Percentiles rank a stretch among this genome's conserved stretches.
Evolutionary conservation across 768 basidiomycete species (phyloP).

Genomic region (Podaxis sp.): DNA sequence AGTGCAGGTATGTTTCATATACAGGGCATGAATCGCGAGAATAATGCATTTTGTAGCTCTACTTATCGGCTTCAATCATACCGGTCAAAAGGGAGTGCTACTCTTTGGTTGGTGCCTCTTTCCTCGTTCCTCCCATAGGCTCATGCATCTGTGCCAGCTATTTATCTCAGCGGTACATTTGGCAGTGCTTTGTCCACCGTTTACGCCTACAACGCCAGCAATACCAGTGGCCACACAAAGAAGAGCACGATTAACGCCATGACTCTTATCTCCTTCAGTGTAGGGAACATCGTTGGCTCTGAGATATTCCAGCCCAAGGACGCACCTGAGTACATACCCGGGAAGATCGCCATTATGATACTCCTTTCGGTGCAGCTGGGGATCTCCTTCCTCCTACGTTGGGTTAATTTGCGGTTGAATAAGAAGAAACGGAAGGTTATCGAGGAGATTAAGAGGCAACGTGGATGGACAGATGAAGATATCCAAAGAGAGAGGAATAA

Average conservation of each 20-base stretch:
- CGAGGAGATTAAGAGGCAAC: constrained; percentile 40
- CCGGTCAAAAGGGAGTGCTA: constrained; percentile 48
- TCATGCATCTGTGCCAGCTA: constrained; percentile 29
- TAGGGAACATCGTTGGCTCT: constrained; percentile 64
- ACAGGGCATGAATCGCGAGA: neutral
- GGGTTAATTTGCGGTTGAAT: constrained; percentile 57
- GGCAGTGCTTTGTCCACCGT: constrained; percentile 59
- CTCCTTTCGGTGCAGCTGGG: constrained; percentile 52
- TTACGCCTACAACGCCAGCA: constrained; percentile 66
- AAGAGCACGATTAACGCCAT: constrained; percentile 67
- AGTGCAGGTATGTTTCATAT: constrained; percentile 42
- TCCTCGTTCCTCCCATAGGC: neutral
- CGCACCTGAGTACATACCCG: constrained; percentile 62
- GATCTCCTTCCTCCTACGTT: constrained; percentile 48
- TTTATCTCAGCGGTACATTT: constrained; percentile 54
- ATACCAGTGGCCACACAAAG: constrained; percentile 66
- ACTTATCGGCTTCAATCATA: constrained; percentile 52
- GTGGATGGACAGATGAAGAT: constrained; percentile 60
- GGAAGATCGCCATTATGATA: constrained; percentile 65
- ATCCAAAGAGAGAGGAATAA: constrained; percentile 57
- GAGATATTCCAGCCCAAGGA: constrained; percentile 64
- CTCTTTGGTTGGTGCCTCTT: constrained; percentile 45
- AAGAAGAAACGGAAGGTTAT: constrained; percentile 41
- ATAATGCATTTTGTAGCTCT: constrained; percentile 32
- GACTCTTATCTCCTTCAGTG: constrained; percentile 52